phyloP scores from a whole-genome alignment of 73 alveolate species.

The Paramecium sonneborni region DNA sequence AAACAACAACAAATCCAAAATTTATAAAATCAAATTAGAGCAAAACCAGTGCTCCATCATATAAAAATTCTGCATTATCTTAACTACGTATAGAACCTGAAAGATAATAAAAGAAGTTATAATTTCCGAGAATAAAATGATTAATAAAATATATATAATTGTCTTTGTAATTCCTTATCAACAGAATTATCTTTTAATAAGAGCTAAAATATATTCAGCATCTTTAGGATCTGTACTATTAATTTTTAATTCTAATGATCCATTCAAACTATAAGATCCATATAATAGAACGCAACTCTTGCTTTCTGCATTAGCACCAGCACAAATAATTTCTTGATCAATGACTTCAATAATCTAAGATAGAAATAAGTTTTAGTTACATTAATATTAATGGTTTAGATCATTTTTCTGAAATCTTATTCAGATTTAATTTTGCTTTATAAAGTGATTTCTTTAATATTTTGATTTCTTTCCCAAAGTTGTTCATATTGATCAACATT shows the following conservation, averaged over 20 bases:
- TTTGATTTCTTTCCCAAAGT: constrained; percentile 49
- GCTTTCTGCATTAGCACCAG: constrained; percentile 56
- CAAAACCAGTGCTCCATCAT: background rate
- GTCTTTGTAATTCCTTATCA: background rate
- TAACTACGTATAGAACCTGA: constrained; percentile 18
- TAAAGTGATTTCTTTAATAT: constrained; percentile 15
- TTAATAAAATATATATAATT: background rate
- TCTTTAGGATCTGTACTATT: constrained; percentile 28
- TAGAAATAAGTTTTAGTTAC: background rate
- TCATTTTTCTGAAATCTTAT: constrained; percentile 57
- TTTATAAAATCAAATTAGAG: background rate
- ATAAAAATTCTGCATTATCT: constrained; percentile 9
- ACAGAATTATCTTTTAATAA: background rate
- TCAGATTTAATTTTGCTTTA: constrained; percentile 34
- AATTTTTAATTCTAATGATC: constrained; percentile 35
- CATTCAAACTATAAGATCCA: constrained; percentile 44
- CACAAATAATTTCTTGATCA: constrained; percentile 57
- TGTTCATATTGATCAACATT: constrained; percentile 49
- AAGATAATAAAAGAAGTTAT: background rate
- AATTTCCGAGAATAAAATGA: constrained; percentile 55
- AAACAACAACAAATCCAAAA: background rate
- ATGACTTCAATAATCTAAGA: constrained; percentile 42
- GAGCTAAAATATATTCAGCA: background rate
- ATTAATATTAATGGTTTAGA: constrained; percentile 16
- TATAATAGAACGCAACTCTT: constrained; percentile 54